Evolutionary conservation across 306 rosid genomes (phyloP).

Genomic region (Trifolium dubium): DNA sequence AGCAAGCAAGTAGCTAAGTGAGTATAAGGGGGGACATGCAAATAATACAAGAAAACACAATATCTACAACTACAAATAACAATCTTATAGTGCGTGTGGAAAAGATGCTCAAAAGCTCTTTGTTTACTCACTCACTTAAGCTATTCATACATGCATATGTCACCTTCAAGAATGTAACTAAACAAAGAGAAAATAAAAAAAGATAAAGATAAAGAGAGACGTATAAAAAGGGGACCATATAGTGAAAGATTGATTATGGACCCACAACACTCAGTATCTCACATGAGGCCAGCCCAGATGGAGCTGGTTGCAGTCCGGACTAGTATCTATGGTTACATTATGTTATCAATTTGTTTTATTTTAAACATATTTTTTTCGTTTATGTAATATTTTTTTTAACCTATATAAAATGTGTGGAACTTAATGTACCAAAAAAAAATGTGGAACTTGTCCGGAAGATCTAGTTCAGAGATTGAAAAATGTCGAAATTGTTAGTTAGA

Average conservation of each 20-base stretch:
- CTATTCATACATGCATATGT: slow-evolving; percentile 37
- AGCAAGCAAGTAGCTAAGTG: slow-evolving; percentile 29
- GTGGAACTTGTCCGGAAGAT: too few species aligned
- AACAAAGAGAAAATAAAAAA: slow-evolving; percentile 8
- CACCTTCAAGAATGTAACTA: slow-evolving; percentile 45
- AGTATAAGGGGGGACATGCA: neutral
- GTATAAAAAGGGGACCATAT: slow-evolving; percentile 26
- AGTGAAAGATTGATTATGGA: neutral
- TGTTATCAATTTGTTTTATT: too few species aligned
- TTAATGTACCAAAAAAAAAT: too few species aligned
- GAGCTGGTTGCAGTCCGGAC: slow-evolving; percentile 15
- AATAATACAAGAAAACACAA: slow-evolving; percentile 4
- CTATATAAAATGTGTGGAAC: too few species aligned
- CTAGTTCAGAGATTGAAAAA: too few species aligned
- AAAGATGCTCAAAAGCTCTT: neutral
- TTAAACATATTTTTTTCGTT: too few species aligned
- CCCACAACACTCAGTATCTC: slow-evolving; percentile 33
- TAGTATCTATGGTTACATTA: neutral
- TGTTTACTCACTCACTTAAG: slow-evolving; percentile 5
- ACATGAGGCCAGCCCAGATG: slow-evolving; percentile 20
- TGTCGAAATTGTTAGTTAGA: too few species aligned
- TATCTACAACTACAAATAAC: slow-evolving; percentile 25
- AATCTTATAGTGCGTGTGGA: slow-evolving; percentile 14
- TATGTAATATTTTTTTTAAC: too few species aligned
- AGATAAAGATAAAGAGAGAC: neutral